Evolutionary conservation across 108 stramenopile species (phyloP), one percentile per base, ranked within the genome.

Genomic region (Chaetoceros muelleri): DNA sequence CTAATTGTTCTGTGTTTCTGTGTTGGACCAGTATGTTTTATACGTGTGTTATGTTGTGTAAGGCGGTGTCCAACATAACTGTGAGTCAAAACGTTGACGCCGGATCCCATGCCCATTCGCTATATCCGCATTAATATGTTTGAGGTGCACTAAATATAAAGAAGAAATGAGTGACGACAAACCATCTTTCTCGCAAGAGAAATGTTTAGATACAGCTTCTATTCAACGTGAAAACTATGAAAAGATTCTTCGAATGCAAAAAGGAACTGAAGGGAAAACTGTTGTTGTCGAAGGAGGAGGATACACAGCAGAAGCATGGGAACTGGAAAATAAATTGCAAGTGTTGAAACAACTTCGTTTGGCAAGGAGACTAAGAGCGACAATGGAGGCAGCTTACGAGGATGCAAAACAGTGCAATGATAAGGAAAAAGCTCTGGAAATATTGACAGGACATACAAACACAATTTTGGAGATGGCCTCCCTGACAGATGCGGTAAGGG

Each of bases 401-500:
- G 3, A 28, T 7, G 58, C 58, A 28, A 46, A 59, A 48, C 3
- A 10, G 2, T 5, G 8, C 30, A 21, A 21, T 19, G 20, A 18
- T 7, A 5, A 59, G 21, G 2, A 7, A 16, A 1, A 50, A 30
- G 46, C 16, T n/a, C 30, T 25, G 1, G 25, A 59, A 2, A 59
- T 59, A 3, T 19, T 59, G 46, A 26, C 17, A 18, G n/a, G 16
- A 3, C 17, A 59, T 28, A 46, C 17, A 27, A 22, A 24, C 5
- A 22, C 21, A 2, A 59, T 59, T 19, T 13, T 40, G 16, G 21
- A 48, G 20, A 40, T 59, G 46, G 46, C 34, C 2, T 46, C 45
- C 2, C 47, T 59, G 2, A 59, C 58, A 1, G 45, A 48, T 28
- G 58, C 58, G 17, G 58, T 59, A 17, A 24, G 58, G 24, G 58